Evolutionary conservation across 2,329 filamentous ascomycete genomes (phyloP), one percentile per base, ranked within the genome.

Genomic region (Fusarium metavorans): DNA sequence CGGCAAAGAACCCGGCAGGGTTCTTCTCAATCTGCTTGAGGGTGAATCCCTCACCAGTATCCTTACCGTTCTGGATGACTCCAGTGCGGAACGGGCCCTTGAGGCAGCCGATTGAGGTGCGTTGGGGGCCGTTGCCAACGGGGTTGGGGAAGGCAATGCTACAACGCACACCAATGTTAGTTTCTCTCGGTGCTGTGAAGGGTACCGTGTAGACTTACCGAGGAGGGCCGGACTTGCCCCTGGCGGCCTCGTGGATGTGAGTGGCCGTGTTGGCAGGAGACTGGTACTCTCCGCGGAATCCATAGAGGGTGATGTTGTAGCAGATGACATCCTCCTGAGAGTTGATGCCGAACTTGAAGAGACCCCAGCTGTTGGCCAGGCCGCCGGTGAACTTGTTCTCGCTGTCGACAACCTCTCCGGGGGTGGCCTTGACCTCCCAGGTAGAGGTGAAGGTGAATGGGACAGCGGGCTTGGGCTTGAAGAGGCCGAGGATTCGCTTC

Each of bases 281-380:
- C 74, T 84, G 77, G 78, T 88, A 90, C 3, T 86, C 80, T 63
- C 88, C 88, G 25, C 81, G 82, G 77, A 90, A 87, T 68, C 83
- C 83, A 50, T 82, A 79, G 54, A 90, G 81, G 41, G 83, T 87
- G 79, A 90, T 89, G 81, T 89, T 86, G 79, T 84, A 85, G 82
- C 84, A 86, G 71, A 86, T 85, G 62, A 82, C 75, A 63, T 86
- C 80, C 35, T 84, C 80, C 25, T 82, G 75, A 32, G 84, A 81
- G 82, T 89, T 89, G 81, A 90, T 85, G 71, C 87, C 88, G 75
- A 86, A 87, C 76, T 86, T 85, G 84, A 86, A 90, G 68, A 85
- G 80, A 23, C 88, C 88, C 39, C 80, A 79, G 43, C 86, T 84
- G 37, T 86, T 85, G 43, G 81, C 75, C 14, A 87, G 80, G 8